These are phyloP conservation scores for Euphrasia confusa DNA, from an alignment of 257 asterid species.

Conservation along the genomic window DNA sequence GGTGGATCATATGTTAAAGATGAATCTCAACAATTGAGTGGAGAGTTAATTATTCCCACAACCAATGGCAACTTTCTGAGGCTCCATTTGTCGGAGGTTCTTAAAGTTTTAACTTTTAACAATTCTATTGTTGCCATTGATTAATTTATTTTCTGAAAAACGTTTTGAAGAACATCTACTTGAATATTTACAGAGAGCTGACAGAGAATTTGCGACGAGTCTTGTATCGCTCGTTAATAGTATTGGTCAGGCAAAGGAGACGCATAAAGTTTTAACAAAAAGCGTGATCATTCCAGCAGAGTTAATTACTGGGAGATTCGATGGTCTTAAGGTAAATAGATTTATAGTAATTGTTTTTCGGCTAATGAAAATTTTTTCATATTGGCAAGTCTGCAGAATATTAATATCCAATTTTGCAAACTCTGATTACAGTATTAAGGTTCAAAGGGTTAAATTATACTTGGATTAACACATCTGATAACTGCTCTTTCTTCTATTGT, in stretches of 20 bases:
- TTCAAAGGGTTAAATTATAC: no score
- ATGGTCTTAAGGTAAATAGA: constrained; percentile 69
- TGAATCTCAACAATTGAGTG: constrained; percentile 44
- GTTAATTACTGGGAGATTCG: constrained; percentile 74
- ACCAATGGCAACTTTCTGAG: constrained; percentile 53
- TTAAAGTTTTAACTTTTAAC: background rate
- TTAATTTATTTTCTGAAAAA: constrained; percentile 1
- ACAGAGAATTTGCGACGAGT: constrained; percentile 51
- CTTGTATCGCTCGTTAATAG: constrained; percentile 54
- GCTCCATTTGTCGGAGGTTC: constrained; percentile 80
- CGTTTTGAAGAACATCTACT: background rate
- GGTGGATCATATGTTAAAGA: constrained; percentile 80
- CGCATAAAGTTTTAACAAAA: constrained; percentile 50
- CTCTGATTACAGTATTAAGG: no score
- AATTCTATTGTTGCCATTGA: constrained; percentile 13
- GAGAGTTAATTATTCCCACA: constrained; percentile 60
- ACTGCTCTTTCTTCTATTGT: background rate
- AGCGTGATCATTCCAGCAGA: constrained; percentile 50
- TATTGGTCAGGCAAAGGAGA: constrained; percentile 47
- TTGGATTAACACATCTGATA: no score
- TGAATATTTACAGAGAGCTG: constrained; percentile 51
- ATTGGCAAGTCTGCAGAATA: no score
- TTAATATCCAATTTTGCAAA: no score
- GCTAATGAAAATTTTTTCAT: background rate
- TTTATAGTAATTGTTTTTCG: background rate